Evolutionary conservation across 1,139 yeast species (phyloP).

Genomic region (Scheffersomyces segobiensis): DNA sequence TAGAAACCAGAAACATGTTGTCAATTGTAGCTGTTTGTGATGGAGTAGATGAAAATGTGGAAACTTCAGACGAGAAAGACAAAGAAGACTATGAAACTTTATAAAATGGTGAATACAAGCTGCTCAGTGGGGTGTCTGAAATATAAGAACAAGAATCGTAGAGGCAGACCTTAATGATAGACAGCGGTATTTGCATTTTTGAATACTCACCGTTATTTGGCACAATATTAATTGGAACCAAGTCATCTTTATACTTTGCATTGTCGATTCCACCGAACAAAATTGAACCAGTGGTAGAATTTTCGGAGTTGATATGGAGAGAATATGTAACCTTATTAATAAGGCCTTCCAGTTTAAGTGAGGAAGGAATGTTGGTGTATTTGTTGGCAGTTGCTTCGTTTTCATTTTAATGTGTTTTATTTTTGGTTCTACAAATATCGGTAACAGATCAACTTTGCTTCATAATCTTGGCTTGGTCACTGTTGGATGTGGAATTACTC

Average conservation of each 20-base stretch:
- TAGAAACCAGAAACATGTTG: background rate
- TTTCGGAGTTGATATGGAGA: slow-evolving; percentile 17
- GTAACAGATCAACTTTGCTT: no score
- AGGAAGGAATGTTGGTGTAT: slow-evolving; percentile 21
- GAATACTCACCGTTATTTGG: background rate
- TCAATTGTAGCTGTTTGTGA: background rate
- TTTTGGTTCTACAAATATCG: no score
- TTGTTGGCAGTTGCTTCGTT: slow-evolving; percentile 8
- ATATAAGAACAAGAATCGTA: background rate
- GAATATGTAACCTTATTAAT: slow-evolving; percentile 21
- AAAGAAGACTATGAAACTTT: background rate
- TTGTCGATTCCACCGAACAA: slow-evolving; percentile 33
- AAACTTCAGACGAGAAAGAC: background rate
- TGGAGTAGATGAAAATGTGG: background rate
- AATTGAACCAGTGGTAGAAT: slow-evolving; percentile 19
- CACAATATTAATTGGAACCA: slow-evolving; percentile 10
- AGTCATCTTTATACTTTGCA: slow-evolving; percentile 25
- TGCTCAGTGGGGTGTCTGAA: background rate
- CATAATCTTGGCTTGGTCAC: no score
- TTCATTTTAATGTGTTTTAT: no score
- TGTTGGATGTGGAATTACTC: no score
- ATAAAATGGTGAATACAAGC: background rate
- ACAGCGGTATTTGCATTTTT: background rate
- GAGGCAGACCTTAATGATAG: background rate
- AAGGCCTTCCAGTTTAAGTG: slow-evolving; percentile 17